Evolutionary conservation across 2,329 filamentous ascomycete genomes (phyloP), one percentile per base, ranked within the genome.

Genomic region (Zopfia rhizophila): DNA sequence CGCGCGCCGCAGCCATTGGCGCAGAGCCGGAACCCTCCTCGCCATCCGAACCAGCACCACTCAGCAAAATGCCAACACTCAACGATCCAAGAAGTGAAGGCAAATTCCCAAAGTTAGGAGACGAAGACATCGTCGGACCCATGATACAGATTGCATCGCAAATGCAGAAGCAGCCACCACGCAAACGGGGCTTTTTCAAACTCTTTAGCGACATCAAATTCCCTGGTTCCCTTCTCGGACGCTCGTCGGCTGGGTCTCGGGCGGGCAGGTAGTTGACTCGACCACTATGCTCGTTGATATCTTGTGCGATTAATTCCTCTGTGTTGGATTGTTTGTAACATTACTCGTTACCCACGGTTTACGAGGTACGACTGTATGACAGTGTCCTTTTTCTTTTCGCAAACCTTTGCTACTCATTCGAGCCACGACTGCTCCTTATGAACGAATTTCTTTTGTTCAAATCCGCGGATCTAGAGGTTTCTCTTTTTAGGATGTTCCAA

Each of bases 111-210:
- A 85, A 87, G 59, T 83, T 93, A 22, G 91, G 91, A 39, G 91
- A 96, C 62, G 88, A 92, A 60, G 92, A 96, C 70, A 95, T 97
- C 66, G 91, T 97, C 31, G 92, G 92, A 1, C 92, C 92, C 5
- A 96, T 97, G 92, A 84, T 85, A 58, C 81, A 75, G 54, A 51
- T 72, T 48, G 56, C 67, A 24, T 55, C 65, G 10, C 62, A 67
- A 45, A 71, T 74, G 44, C 72, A 73, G 25, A 65, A 63, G 46
- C 72, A 63, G 17, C 61, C 65, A 23, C 65, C 48, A 1, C 65
- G 62, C 18, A 73, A 72, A 55, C 67, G 68, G 39, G 65, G 66
- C 6, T 71, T 72, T 41, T 60, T 71, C 56, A 70, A 66, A 47
- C 70, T 72, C 46, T 60, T 73, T 39, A 65, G 55, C 53, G 70